These are phyloP conservation scores for Tephrocybe sp. DNA, from an alignment of 768 basidiomycete species.

Conservation along the genomic window DNA sequence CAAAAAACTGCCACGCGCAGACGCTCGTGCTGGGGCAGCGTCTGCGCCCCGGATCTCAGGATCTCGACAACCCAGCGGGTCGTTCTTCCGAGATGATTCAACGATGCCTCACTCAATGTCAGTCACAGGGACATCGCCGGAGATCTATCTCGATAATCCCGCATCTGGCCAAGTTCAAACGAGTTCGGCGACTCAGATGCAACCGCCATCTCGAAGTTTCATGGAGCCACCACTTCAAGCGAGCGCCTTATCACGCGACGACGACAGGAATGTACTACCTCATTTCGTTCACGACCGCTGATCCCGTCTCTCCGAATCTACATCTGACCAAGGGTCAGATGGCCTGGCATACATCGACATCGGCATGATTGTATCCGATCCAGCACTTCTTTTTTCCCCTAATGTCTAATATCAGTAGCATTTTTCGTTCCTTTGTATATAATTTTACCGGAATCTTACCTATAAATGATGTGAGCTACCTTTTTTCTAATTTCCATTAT, in stretches of 20 bases:
- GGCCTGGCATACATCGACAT: neutral
- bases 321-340: conserved; percentile 11
- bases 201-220: conserved; percentile 31
- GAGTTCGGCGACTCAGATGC: conserved; percentile 30
- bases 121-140: conserved; percentile 19
- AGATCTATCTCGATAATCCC: conserved; percentile 26
- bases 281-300: conserved; percentile 24
- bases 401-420: neutral
- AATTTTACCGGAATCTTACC: conserved; percentile 7
- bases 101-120: conserved; percentile 9
- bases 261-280: conserved; percentile 29
- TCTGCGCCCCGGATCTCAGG: conserved; percentile 60
- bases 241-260: conserved; percentile 33
- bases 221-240: conserved; percentile 30
- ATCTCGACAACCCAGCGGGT: conserved; percentile 42
- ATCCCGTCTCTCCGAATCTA: conserved; percentile 8
- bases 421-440: conserved; percentile 8
- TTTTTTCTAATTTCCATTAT: neutral
- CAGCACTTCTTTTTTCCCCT: conserved; percentile 2
- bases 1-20: conserved; percentile 84
- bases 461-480: conserved; percentile 6
- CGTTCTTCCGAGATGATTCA: conserved; percentile 24
- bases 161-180: conserved; percentile 26
- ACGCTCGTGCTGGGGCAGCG: conserved; percentile 75
- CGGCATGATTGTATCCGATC: conserved; percentile 6